phyloP scores from a whole-genome alignment of 75 land plant genomes.

The Isoetes taiwanensis region DNA sequence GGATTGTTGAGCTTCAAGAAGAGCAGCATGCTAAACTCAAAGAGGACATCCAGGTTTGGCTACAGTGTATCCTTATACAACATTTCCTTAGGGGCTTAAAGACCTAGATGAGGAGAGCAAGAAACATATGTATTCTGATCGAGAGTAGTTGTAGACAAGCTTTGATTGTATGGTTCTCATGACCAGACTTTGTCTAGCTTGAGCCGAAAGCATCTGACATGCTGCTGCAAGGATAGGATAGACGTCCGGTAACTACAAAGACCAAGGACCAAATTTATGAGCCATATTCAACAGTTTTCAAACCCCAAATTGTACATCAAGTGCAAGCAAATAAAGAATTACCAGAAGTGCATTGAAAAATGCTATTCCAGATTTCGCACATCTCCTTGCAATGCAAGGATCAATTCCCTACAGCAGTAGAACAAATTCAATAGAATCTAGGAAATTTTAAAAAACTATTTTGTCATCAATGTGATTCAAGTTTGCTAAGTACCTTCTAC shows the following conservation, averaged over 20 bases:
- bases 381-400: slow-evolving; percentile 62
- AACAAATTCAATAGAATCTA: not conserved
- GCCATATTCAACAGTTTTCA: not conserved
- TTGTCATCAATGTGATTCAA: not conserved
- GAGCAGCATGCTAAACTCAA: too few species aligned
- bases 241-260: slow-evolving; percentile 57
- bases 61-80: too few species aligned
- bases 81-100: too few species aligned
- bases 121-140: slow-evolving; percentile 93
- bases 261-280: not conserved
- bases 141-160: slow-evolving; percentile 87
- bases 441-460: not conserved
- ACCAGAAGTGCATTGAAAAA: slow-evolving; percentile 81
- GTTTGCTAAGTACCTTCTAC: slow-evolving; percentile 35
- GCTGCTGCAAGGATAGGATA: slow-evolving; percentile 87
- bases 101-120: too few species aligned
- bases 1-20: too few species aligned
- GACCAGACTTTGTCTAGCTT: slow-evolving; percentile 47
- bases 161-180: slow-evolving; percentile 81
- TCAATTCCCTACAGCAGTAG: slow-evolving; percentile 58
- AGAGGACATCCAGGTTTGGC: too few species aligned
- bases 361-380: slow-evolving; percentile 62
- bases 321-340: not conserved
- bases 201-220: slow-evolving; percentile 56
- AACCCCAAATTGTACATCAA: not conserved